These are phyloP conservation scores for Rubus parviflorus DNA, from an alignment of 306 rosid genomes.

Conservation along the genomic window DNA sequence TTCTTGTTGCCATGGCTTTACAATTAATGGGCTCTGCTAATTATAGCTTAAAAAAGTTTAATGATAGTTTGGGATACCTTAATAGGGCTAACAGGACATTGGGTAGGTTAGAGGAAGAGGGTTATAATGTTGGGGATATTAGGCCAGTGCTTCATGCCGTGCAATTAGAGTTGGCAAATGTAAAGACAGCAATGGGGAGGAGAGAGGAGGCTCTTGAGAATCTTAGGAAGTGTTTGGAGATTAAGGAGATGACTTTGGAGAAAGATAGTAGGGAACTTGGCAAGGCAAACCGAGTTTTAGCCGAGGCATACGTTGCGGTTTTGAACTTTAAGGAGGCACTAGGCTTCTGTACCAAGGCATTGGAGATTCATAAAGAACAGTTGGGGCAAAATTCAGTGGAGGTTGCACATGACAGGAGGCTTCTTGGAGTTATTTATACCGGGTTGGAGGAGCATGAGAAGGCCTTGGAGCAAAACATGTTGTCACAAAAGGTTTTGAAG, in stretches of 20 bases:
- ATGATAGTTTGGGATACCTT: slow-evolving; percentile 81
- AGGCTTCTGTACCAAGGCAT: slow-evolving; percentile 69
- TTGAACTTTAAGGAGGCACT: slow-evolving; percentile 78
- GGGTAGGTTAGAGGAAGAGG: slow-evolving; percentile 64
- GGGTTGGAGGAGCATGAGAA: slow-evolving; percentile 90
- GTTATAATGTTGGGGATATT: slow-evolving; percentile 48
- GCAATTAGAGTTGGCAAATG: slow-evolving; percentile 78
- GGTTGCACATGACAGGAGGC: slow-evolving; percentile 77
- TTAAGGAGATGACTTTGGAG: slow-evolving; percentile 76
- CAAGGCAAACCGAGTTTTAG: slow-evolving; percentile 67
- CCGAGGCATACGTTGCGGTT: slow-evolving; percentile 72
- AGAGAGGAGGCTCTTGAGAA: slow-evolving; percentile 87
- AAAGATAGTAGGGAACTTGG: slow-evolving; percentile 69
- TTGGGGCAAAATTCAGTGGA: slow-evolving; percentile 83
- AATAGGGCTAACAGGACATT: slow-evolving; percentile 71
- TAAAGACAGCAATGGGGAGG: slow-evolving; percentile 84
- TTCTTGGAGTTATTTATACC: slow-evolving; percentile 72
- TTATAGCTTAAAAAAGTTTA: slow-evolving; percentile 67
- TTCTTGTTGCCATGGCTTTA: slow-evolving; percentile 76
- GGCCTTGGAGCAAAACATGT: slow-evolving; percentile 82
- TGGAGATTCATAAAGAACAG: slow-evolving; percentile 63
- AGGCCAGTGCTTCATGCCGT: slow-evolving; percentile 87
- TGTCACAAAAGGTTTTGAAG: slow-evolving; percentile 72
- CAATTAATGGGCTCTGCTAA: slow-evolving; percentile 77
- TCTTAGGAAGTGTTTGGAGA: slow-evolving; percentile 78